phyloP scores from a whole-genome alignment of 305 asterid genomes.

The Fraxinus nigra region DNA sequence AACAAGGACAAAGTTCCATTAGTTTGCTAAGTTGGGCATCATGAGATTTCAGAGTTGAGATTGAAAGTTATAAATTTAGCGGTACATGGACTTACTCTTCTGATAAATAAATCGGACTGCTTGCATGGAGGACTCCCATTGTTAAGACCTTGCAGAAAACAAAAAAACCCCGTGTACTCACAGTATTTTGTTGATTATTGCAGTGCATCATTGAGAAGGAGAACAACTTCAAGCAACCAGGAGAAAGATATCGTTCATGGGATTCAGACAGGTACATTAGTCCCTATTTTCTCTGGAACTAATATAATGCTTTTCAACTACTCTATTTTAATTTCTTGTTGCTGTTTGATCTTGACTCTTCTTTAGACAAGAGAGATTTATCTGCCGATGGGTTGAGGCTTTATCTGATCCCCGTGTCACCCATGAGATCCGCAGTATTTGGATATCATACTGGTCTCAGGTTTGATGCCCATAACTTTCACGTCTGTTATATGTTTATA shows the following conservation, averaged over 20 bases:
- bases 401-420: constrained; percentile 77
- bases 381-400: constrained; percentile 65
- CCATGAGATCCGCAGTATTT: constrained; percentile 75
- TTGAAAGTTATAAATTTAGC: background rate
- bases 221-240: constrained; percentile 95
- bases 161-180: background rate
- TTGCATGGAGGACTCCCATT: background rate
- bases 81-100: background rate
- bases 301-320: background rate
- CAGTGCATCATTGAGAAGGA: constrained; percentile 74
- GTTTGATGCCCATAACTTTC: constrained; percentile 26
- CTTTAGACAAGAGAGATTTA: constrained; percentile 75
- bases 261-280: constrained; percentile 59
- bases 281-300: background rate
- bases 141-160: background rate
- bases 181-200: background rate
- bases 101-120: background rate
- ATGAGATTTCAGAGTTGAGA: background rate
- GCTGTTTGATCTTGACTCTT: background rate
- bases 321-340: background rate
- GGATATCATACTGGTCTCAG: constrained; percentile 91
- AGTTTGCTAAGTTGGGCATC: background rate
- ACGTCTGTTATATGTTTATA: background rate
- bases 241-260: constrained; percentile 85
- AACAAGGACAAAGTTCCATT: background rate